A percentile compares a stretch with the other conserved stretches of the same genome.
These are phyloP conservation scores for Trametes villosa DNA, from an alignment of 768 basidiomycete genomes.

Conservation along the genomic window DNA sequence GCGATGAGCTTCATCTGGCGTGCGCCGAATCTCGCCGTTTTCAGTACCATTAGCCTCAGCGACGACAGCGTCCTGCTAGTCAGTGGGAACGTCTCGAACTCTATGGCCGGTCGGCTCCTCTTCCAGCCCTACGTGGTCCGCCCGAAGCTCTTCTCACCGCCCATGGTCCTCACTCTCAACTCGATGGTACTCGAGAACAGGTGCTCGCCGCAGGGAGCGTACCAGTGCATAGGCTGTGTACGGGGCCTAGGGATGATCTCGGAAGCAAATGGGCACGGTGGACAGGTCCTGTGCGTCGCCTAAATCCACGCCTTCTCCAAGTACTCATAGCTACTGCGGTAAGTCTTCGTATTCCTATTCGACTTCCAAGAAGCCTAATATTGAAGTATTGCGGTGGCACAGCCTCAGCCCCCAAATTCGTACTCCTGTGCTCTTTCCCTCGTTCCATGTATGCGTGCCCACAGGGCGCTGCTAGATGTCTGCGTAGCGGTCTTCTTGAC, in stretches of 20 bases:
- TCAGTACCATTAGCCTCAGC: slow-evolving; percentile 1
- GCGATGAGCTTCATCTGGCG: slow-evolving; percentile 15
- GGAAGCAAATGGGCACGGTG: not conserved
- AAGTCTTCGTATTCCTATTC: not conserved
- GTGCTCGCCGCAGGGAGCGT: not conserved
- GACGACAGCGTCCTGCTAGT: slow-evolving; percentile 13
- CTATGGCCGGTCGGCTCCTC: slow-evolving; percentile 2
- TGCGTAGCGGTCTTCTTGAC: too few relatives aligned
- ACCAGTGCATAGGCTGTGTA: slow-evolving; percentile 9
- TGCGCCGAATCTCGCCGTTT: not conserved
- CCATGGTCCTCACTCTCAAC: slow-evolving; percentile 9
- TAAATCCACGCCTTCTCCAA: not conserved
- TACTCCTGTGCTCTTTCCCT: too few relatives aligned
- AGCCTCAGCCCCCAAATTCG: too few relatives aligned
- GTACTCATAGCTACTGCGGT: not conserved
- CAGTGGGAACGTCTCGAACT: slow-evolving; percentile 5
- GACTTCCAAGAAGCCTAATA: too few relatives aligned
- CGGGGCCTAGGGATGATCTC: slow-evolving; percentile 11
- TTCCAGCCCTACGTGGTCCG: slow-evolving; percentile 14
- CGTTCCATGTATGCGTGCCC: too few relatives aligned
- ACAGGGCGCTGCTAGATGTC: too few relatives aligned
- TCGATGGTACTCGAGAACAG: slow-evolving; percentile 8
- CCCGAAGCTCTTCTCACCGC: slow-evolving; percentile 16
- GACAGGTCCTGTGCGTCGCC: not conserved
- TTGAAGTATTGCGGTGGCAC: too few relatives aligned